Base-by-base conservation (phyloP, 1,139 yeast species). In the Keqinozyma sinolaborantium region DNA sequence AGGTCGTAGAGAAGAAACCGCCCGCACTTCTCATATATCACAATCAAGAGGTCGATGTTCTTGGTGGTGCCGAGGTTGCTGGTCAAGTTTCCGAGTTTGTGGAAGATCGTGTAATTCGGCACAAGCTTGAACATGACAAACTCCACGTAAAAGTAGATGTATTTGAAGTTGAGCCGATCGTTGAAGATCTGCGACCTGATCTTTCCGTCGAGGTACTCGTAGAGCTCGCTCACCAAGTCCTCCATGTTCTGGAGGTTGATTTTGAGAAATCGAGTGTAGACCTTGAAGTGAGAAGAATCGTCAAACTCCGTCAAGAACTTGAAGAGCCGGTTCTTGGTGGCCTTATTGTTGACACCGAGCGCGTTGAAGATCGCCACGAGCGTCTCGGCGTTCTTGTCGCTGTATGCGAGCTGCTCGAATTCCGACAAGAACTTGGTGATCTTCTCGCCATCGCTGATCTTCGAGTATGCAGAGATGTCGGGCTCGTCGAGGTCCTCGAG, bases 21-120 rank as follows among this genome's bases (percentile, higher is more conserved):
- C 0, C 96, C 96, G 46, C 87, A 73, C 30, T 77, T 69, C 48
- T 88, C 95, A 47, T 86, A 80, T 32, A 87, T 61, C 7, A 81
- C 69, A 6, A 77, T 66, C 31, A 85, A 57, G 9, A 82, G 72
- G 45, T 83, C 94, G 35, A 83, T 69, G 45, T 82, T 83, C 41
- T 74, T 73, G 0, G 74, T 64, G 3, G 57, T 56, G n/a, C 70
- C 60, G 32, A 83, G 55, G 36, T 73, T 70, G 35, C 75, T 39
- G 2, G 82, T 74, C 39, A 83, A 58, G 2, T 68, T 59, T 40
- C 83, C 65, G 33, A 83, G 72, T 49, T 79, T 83, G 53, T 87
- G 92, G 52, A 87, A 83, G 4, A 82, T 68, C 33, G 82, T 67
- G 53, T 77, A 83, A 14, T 67, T 63, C 0, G 95, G 94, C n/a